Percentiles rank a stretch among this genome's conserved stretches.
phyloP scores from a whole-genome alignment of 75 land plant genomes.

The Cunninghamia lanceolata region DNA sequence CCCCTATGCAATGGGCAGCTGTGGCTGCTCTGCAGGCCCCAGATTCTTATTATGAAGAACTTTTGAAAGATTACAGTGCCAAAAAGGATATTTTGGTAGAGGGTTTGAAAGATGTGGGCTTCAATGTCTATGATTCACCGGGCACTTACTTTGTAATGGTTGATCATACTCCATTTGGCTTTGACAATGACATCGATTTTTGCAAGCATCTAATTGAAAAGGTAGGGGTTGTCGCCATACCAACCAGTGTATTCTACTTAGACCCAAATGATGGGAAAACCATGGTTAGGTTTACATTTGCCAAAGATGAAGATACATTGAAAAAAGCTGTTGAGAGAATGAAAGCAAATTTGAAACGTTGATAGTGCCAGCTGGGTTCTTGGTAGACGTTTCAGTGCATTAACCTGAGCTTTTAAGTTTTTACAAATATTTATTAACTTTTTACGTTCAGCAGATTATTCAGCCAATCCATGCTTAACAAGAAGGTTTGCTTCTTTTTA shows the following conservation, averaged over 20 bases:
- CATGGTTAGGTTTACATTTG: slow-evolving; percentile 93
- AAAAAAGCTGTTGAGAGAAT: slow-evolving; percentile 68
- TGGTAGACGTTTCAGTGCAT: background rate
- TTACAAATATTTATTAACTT: background rate
- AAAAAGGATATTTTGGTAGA: slow-evolving; percentile 85
- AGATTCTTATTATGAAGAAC: slow-evolving; percentile 78
- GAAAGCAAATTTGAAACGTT: slow-evolving; percentile 56
- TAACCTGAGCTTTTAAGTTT: background rate
- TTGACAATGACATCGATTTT: slow-evolving; percentile 72
- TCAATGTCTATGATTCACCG: slow-evolving; percentile 82
- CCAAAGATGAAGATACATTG: slow-evolving; percentile 90
- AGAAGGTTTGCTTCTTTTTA: background rate
- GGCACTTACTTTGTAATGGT: slow-evolving; percentile 97
- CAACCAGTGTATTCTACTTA: slow-evolving; percentile 93
- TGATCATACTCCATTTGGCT: slow-evolving; percentile 98
- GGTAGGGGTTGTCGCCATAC: slow-evolving; percentile 97
- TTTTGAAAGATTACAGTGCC: slow-evolving; percentile 64
- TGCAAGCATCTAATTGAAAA: slow-evolving; percentile 92
- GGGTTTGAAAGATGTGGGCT: slow-evolving; percentile 85
- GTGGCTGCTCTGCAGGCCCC: slow-evolving; percentile 82
- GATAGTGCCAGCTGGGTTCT: background rate
- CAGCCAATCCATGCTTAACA: background rate
- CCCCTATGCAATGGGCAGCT: slow-evolving; percentile 92
- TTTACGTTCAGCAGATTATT: background rate
- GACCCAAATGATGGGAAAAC: slow-evolving; percentile 92